phyloP scores from a whole-genome alignment of 768 basidiomycete genomes.

The Xerocomus brunneocitrinus region DNA sequence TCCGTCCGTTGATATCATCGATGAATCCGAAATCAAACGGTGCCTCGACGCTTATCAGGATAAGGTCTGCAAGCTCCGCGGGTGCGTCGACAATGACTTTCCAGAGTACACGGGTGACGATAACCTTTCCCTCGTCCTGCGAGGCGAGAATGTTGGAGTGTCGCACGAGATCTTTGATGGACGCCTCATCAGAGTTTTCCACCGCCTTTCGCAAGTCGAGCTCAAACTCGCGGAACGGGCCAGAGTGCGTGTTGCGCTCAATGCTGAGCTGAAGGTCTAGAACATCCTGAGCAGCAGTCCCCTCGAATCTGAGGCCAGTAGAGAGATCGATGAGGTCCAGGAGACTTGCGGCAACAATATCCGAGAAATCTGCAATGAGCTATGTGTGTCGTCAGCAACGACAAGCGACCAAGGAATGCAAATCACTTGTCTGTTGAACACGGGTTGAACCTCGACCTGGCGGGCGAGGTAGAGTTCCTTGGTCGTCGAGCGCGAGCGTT shows the following conservation, averaged over 20 bases:
- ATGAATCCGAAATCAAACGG: slow-evolving; percentile 89
- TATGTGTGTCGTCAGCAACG: slow-evolving; percentile 29
- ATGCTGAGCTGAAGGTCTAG: slow-evolving; percentile 66
- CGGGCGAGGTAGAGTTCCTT: slow-evolving; percentile 94
- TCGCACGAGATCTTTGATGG: slow-evolving; percentile 64
- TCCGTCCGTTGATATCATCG: slow-evolving; percentile 96
- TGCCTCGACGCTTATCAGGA: slow-evolving; percentile 57
- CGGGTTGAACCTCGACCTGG: slow-evolving; percentile 98
- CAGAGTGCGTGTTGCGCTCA: slow-evolving; percentile 56
- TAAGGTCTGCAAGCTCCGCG: slow-evolving; percentile 64
- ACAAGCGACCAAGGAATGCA: neutral
- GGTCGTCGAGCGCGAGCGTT: slow-evolving; percentile 89
- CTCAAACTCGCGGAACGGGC: slow-evolving; percentile 85
- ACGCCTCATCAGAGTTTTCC: slow-evolving; percentile 50
- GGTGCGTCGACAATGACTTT: slow-evolving; percentile 83
- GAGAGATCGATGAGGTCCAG: slow-evolving; percentile 75
- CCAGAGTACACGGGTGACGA: slow-evolving; percentile 93
- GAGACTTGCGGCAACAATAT: slow-evolving; percentile 82
- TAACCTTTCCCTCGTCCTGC: slow-evolving; percentile 54
- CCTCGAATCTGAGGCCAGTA: slow-evolving; percentile 73
- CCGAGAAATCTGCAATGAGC: slow-evolving; percentile 93
- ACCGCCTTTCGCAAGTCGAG: slow-evolving; percentile 80
- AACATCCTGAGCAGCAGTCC: slow-evolving; percentile 69
- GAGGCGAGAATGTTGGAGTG: slow-evolving; percentile 65
- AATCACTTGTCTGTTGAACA: slow-evolving; percentile 88